Evolutionary conservation across 2,329 filamentous ascomycete genomes (phyloP).

Genomic region (Aspergillus jensenii): DNA sequence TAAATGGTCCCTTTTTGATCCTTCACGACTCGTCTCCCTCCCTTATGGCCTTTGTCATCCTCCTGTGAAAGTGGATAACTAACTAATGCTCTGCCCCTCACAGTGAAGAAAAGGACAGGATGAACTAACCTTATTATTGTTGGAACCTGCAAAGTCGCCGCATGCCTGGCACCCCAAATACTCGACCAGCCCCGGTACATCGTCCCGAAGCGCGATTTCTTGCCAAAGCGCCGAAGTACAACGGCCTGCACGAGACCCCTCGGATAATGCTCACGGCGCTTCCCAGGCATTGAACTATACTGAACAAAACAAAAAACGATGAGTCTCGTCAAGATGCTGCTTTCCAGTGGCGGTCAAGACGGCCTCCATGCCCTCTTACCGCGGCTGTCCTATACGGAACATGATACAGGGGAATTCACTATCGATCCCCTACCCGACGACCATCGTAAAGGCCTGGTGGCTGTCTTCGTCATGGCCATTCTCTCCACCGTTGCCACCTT

Average conservation of each 20-base stretch:
- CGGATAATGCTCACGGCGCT: conserved; percentile 14
- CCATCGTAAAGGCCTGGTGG: conserved; percentile 46
- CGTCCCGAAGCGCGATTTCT: background rate
- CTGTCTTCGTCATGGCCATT: conserved; percentile 47
- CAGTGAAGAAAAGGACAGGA: background rate
- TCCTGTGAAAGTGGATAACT: background rate
- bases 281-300: background rate
- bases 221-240: background rate
- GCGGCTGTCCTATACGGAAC: conserved; percentile 21
- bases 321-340: conserved; percentile 16
- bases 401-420: conserved; percentile 13
- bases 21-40: background rate
- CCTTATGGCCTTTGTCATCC: background rate
- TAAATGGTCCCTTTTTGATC: background rate
- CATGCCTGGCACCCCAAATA: background rate
- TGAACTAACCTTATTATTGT: background rate
- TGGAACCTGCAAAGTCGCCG: background rate
- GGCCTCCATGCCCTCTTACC: conserved; percentile 18
- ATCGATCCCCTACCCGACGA: conserved; percentile 36
- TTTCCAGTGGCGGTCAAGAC: conserved; percentile 14
- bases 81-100: background rate
- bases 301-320: conserved; percentile 10
- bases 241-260: background rate
- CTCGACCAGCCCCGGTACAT: background rate
- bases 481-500: conserved; percentile 49